Conservation (phyloP, 2,329 filamentous ascomycete genomes). For the Pezicula neosporulosa region DNA sequence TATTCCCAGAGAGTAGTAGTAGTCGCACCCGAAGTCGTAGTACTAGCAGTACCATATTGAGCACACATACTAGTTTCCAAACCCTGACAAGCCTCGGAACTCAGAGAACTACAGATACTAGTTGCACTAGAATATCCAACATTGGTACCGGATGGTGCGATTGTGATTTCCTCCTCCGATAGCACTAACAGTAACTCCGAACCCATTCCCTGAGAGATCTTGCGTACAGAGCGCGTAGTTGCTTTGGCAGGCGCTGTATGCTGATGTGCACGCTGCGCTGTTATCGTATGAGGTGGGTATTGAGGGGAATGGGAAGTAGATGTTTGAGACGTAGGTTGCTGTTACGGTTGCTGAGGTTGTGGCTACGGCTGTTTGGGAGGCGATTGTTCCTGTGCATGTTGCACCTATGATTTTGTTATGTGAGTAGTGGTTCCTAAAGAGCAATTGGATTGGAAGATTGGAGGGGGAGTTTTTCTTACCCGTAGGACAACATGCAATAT, state of each 20-base stretch:
- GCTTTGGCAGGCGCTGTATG: slow-evolving; percentile 45
- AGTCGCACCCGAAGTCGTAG: slow-evolving; percentile 1
- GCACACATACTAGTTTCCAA: slow-evolving; percentile 23
- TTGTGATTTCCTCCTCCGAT: slow-evolving; percentile 50
- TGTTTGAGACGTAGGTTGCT: slow-evolving; percentile 49
- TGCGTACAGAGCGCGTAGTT: slow-evolving; percentile 53
- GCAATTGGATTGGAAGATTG: not conserved
- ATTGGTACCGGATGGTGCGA: slow-evolving; percentile 35
- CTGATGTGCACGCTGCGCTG: slow-evolving; percentile 47
- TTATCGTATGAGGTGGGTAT: slow-evolving; percentile 49
- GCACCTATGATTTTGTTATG: slow-evolving; percentile 8
- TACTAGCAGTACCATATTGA: slow-evolving; percentile 18
- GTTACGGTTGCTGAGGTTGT: slow-evolving; percentile 17
- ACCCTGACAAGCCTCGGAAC: slow-evolving; percentile 45
- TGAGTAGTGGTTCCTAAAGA: not conserved
- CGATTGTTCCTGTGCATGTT: slow-evolving; percentile 27
- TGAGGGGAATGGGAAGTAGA: slow-evolving; percentile 58
- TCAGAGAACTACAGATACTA: slow-evolving; percentile 53
- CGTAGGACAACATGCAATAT: slow-evolving; percentile 29
- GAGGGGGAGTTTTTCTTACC: slow-evolving; percentile 7
- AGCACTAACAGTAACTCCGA: slow-evolving; percentile 53
- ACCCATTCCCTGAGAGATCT: slow-evolving; percentile 40
- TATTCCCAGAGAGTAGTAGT: not conserved
- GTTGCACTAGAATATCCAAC: slow-evolving; percentile 44
- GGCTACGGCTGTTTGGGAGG: slow-evolving; percentile 9